phyloP scores from a whole-genome alignment of 768 basidiomycete genomes.

The Mycena belliarum region DNA sequence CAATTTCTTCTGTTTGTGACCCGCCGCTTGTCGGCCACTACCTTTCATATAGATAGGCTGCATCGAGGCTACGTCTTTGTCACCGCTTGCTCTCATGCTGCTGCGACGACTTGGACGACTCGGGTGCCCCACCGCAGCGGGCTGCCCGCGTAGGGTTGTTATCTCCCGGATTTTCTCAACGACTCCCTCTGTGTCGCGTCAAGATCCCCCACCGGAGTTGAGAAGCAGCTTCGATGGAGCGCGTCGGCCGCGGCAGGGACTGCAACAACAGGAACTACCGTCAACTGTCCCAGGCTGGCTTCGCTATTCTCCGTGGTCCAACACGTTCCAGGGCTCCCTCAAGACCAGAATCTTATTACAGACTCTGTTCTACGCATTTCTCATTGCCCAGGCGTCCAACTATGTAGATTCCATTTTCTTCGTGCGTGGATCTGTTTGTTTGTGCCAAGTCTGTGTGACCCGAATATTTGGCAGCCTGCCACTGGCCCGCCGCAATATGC shows the following conservation, averaged over 20 bases:
- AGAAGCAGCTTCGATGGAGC: conserved; percentile 13
- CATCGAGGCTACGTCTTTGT: too few species aligned
- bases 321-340: conserved; percentile 35
- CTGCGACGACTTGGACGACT: not conserved
- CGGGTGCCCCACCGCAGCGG: not conserved
- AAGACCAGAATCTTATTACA: conserved; percentile 36
- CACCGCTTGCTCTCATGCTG: not conserved
- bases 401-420: conserved; percentile 29
- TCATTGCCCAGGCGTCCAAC: conserved; percentile 34
- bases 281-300: conserved; percentile 10
- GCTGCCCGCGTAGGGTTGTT: not conserved
- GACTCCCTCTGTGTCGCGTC: not conserved
- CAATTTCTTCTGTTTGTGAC: too few species aligned
- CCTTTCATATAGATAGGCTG: too few species aligned
- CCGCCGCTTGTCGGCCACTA: too few species aligned
- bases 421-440: conserved; percentile 20
- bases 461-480: conserved; percentile 4
- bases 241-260: too few species aligned
- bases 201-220: conserved; percentile 8
- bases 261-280: not conserved
- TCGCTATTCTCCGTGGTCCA: conserved; percentile 45
- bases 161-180: conserved; percentile 1
- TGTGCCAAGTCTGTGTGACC: not conserved
- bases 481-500: conserved; percentile 38
- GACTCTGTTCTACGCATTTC: conserved; percentile 36